phyloP scores from a whole-genome alignment of 768 basidiomycete genomes.

The Kwoniella sp. region DNA sequence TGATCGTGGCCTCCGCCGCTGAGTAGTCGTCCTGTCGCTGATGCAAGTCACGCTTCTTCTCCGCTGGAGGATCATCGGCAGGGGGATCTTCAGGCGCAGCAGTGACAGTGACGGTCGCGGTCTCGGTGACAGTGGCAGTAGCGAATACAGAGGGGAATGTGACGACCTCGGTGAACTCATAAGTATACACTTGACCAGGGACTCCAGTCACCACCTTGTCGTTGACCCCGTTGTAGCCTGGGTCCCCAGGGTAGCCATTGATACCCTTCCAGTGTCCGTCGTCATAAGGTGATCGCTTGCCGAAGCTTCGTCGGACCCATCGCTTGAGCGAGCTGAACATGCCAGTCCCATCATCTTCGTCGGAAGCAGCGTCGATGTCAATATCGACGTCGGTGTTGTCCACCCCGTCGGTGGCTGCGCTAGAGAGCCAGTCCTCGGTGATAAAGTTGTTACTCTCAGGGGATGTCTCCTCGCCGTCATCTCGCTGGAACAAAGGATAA shows the following conservation, averaged over 20 bases:
- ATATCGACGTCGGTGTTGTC: not conserved
- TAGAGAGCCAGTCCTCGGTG: conserved; percentile 20
- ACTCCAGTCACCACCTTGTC: conserved; percentile 2
- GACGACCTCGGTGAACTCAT: conserved; percentile 18
- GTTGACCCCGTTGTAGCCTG: conserved; percentile 17
- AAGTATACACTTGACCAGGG: conserved; percentile 14
- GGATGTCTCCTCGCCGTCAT: not conserved
- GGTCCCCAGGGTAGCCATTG: conserved; percentile 24
- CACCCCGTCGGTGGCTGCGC: not conserved
- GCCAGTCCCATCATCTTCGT: not conserved
- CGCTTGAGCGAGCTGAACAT: not conserved
- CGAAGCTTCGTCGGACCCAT: conserved; percentile 1
- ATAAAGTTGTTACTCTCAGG: not conserved
- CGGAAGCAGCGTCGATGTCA: not conserved
- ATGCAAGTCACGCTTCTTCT: not conserved
- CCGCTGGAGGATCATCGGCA: conserved; percentile 15
- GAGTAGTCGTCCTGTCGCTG: conserved; percentile 4
- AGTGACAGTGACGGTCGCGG: conserved; percentile 14
- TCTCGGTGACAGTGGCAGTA: conserved; percentile 11
- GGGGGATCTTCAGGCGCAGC: conserved; percentile 16
- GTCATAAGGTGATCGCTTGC: conserved; percentile 11
- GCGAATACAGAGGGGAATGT: conserved; percentile 15
- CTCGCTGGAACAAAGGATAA: conserved; percentile 7
- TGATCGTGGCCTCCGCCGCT: conserved; percentile 4
- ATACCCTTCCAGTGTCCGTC: conserved; percentile 23